These are phyloP conservation scores for Trifolium repens DNA, from an alignment of 306 rosid genomes.

Conservation along the genomic window DNA sequence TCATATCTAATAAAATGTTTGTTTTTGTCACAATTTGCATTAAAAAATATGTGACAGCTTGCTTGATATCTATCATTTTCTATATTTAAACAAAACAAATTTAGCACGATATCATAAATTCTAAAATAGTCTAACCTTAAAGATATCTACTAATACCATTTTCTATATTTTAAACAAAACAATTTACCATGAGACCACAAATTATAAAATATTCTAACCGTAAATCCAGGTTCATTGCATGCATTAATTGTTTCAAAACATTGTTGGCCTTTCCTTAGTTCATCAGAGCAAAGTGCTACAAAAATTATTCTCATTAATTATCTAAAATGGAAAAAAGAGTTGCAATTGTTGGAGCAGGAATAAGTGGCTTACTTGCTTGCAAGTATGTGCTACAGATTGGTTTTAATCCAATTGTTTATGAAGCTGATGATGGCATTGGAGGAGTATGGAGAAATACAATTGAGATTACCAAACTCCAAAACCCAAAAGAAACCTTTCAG, in stretches of 20 bases:
- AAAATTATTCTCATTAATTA: not conserved
- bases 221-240: too few species aligned
- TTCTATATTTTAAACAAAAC: too few species aligned
- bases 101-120: too few species aligned
- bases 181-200: too few species aligned
- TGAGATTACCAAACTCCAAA: slow-evolving; percentile 59
- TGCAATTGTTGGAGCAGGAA: slow-evolving; percentile 62
- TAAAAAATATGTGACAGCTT: too few species aligned
- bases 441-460: slow-evolving; percentile 56
- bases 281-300: not conserved
- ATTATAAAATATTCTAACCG: too few species aligned
- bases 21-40: too few species aligned
- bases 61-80: too few species aligned
- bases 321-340: slow-evolving; percentile 44
- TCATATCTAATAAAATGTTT: too few species aligned
- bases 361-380: slow-evolving; percentile 55
- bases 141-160: too few species aligned
- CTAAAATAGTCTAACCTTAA: too few species aligned
- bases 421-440: slow-evolving; percentile 52
- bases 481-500: slow-evolving; percentile 17
- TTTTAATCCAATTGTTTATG: slow-evolving; percentile 52
- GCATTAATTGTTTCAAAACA: not conserved
- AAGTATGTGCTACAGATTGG: slow-evolving; percentile 50
- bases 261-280: not conserved
- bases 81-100: too few species aligned